These are phyloP conservation scores for Chlamydomonas sphaeroides DNA, from an alignment of 139 green algal genomes.

Conservation along the genomic window DNA sequence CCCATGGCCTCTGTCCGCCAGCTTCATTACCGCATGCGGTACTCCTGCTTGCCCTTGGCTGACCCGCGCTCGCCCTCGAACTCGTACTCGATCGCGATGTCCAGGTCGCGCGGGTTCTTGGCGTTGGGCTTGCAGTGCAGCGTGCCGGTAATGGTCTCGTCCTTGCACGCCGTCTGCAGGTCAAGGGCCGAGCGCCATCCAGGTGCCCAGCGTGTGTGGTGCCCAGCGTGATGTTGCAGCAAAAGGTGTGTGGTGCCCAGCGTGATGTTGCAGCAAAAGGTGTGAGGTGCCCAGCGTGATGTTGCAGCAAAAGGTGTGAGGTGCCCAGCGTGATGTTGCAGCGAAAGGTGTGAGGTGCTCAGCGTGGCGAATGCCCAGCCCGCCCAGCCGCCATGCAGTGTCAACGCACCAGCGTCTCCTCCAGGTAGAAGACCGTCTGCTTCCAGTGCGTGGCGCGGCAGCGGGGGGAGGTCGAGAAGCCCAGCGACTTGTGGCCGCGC, in stretches of 20 bases:
- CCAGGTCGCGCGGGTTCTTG: slow-evolving; percentile 89
- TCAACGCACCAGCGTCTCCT: slow-evolving; percentile 73
- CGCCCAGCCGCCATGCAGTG: no score
- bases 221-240: no score
- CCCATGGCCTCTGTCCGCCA: no score
- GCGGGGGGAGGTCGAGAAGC: slow-evolving; percentile 66
- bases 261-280: no score
- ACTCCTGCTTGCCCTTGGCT: slow-evolving; percentile 71
- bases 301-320: no score
- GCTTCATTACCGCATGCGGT: slow-evolving; percentile 83
- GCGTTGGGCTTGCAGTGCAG: slow-evolving; percentile 79
- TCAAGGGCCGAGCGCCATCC: no score
- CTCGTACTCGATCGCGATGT: slow-evolving; percentile 82
- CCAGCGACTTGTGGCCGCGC: slow-evolving; percentile 83
- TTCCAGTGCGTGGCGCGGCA: slow-evolving; percentile 83
- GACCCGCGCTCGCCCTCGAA: slow-evolving; percentile 72
- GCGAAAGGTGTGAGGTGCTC: no score
- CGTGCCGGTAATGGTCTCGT: slow-evolving; percentile 54
- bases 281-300: no score
- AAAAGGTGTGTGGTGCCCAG: no score
- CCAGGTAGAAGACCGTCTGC: slow-evolving; percentile 96
- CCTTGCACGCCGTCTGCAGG: slow-evolving; percentile 31
- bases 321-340: no score
- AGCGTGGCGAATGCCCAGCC: no score
- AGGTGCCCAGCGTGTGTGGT: no score